A percentile compares a stretch with the other conserved stretches of the same genome.
These are phyloP conservation scores for Marsdenia floribunda DNA, from an alignment of 257 asterid species.

Conservation along the genomic window DNA sequence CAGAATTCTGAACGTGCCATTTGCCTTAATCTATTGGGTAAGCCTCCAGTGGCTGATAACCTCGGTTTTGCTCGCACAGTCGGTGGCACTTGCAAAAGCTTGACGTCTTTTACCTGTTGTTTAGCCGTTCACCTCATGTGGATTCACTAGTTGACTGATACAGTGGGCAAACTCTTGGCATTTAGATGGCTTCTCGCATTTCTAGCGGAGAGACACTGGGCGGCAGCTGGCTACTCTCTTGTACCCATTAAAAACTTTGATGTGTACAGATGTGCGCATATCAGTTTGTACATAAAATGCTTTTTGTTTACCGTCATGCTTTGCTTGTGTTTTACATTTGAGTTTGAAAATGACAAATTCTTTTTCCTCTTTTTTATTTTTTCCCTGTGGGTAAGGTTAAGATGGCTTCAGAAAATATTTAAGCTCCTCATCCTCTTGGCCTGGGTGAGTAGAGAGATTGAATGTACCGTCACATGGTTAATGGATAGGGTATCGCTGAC, in stretches of 20 bases:
- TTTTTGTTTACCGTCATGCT: background rate
- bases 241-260: background rate
- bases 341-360: no score
- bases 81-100: background rate
- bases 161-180: background rate
- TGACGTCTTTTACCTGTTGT: background rate
- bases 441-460: no score
- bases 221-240: background rate
- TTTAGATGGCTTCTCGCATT: background rate
- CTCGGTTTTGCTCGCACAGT: background rate
- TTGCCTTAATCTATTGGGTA: background rate
- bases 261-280: slow-evolving; percentile 7
- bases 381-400: no score
- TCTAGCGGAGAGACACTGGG: background rate
- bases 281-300: background rate
- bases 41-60: slow-evolving; percentile 5
- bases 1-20: background rate
- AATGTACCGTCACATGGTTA: no score
- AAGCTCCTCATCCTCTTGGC: no score
- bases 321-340: background rate
- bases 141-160: background rate
- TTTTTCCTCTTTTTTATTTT: no score
- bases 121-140: background rate
- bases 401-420: no score
- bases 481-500: no score